These are phyloP conservation scores for Saitozyma podzolica DNA, from an alignment of 768 basidiomycete species.

Conservation along the genomic window DNA sequence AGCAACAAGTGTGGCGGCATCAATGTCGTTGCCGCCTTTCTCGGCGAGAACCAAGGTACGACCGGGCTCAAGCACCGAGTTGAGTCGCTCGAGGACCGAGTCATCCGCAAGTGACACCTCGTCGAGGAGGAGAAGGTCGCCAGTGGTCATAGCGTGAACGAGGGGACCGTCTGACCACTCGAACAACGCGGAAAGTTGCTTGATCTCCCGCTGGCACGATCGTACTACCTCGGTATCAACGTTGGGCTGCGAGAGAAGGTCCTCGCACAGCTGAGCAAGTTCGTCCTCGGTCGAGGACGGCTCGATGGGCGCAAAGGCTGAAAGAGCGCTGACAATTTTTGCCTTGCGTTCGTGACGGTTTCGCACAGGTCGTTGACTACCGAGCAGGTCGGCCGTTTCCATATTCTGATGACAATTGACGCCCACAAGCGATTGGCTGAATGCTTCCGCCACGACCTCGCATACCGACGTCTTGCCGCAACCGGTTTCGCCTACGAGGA, in stretches of 20 bases:
- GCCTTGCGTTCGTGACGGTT: slow-evolving; percentile 60
- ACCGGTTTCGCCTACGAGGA: slow-evolving; percentile 95
- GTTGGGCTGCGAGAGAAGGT: slow-evolving; percentile 54
- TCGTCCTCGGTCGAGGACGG: slow-evolving; percentile 27
- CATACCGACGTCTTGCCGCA: slow-evolving; percentile 97
- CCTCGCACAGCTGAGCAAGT: slow-evolving; percentile 32
- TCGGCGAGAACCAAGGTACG: slow-evolving; percentile 90
- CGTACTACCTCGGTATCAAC: slow-evolving; percentile 56
- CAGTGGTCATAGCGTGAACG: slow-evolving; percentile 81
- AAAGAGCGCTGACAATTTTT: slow-evolving; percentile 21
- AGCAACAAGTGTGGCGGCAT: slow-evolving; percentile 68
- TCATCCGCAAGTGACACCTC: slow-evolving; percentile 98
- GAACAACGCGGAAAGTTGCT: slow-evolving; percentile 71
- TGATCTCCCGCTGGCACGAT: slow-evolving; percentile 37
- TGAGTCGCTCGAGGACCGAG: slow-evolving; percentile 93
- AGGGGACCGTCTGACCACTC: slow-evolving; percentile 98
- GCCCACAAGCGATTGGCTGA: slow-evolving; percentile 63
- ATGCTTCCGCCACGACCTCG: slow-evolving; percentile 75
- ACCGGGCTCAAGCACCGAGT: slow-evolving; percentile 91
- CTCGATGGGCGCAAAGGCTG: slow-evolving; percentile 4
- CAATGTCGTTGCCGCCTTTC: slow-evolving; percentile 73
- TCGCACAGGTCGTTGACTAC: slow-evolving; percentile 83
- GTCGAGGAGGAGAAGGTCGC: slow-evolving; percentile 85
- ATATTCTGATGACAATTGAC: slow-evolving; percentile 98
- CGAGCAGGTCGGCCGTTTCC: slow-evolving; percentile 94